Percentiles rank a stretch among this genome's conserved stretches.
These are phyloP conservation scores for Aspergillus aculeatinus DNA, from an alignment of 2,329 filamentous ascomycete species.

Conservation along the genomic window DNA sequence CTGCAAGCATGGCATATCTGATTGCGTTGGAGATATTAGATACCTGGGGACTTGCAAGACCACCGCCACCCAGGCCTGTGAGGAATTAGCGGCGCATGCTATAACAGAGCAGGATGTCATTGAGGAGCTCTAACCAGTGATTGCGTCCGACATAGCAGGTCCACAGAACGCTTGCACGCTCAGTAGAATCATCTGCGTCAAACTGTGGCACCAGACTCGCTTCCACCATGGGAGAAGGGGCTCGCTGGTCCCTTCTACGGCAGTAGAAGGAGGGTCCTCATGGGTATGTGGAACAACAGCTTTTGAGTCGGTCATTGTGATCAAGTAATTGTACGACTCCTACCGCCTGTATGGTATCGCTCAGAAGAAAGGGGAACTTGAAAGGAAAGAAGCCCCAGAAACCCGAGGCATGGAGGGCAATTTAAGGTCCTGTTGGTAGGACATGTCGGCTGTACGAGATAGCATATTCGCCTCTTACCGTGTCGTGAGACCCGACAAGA, in stretches of 20 bases:
- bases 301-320: not conserved
- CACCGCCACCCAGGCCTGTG: slow-evolving; percentile 45
- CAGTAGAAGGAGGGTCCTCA: not conserved
- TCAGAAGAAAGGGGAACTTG: not conserved
- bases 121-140: slow-evolving; percentile 30
- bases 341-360: not conserved
- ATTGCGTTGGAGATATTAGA: slow-evolving; percentile 44
- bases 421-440: not conserved
- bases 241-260: not conserved
- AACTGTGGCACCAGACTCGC: slow-evolving; percentile 47
- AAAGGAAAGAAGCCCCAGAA: not conserved
- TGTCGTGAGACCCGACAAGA: not conserved
- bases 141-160: slow-evolving; percentile 44
- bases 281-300: not conserved
- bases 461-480: not conserved
- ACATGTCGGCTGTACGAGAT: not conserved
- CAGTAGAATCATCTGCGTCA: slow-evolving; percentile 52
- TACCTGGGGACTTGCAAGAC: slow-evolving; percentile 46
- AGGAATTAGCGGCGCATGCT: not conserved
- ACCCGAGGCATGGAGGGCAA: not conserved
- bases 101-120: not conserved
- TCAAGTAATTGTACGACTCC: too few relatives aligned
- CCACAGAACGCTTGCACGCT: slow-evolving; percentile 49
- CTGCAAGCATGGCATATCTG: slow-evolving; percentile 30
- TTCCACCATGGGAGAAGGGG: slow-evolving; percentile 41